Evolutionary conservation across 176 grass and related monocot genomes (phyloP), one percentile per base, ranked within the genome.

Genomic region (Hordeum marinum): DNA sequence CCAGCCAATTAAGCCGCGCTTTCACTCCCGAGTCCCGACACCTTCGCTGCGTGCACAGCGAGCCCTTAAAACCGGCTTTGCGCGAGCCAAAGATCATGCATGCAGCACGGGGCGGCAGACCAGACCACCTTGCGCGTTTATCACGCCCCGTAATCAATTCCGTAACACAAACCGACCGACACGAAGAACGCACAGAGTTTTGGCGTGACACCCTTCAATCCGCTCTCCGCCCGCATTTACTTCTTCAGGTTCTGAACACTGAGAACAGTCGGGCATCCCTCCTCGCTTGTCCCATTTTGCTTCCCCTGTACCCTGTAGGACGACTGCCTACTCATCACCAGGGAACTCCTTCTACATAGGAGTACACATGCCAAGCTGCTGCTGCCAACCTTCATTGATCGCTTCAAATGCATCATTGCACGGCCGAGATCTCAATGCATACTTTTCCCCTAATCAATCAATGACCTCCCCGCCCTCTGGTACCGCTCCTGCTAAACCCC

Each of bases 391-490:
- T n/a, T 77, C 57, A 39, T 77, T 32, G 50, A 82, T 82, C 63
- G 31, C 17, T 27, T 31, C 39, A 27, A 45, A 26, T 21, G 63
- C 57, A 62, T 35, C 63, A 18, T 69, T 21, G 46, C 63, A 68
- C 82, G 52, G 25, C 82, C 72, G 83, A 83, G 64, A 86, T 79
- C 84, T 71, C 78, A 79, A 86, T 29, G 31, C 29, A 7, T 4
- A 8, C 68, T 41, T 80, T 74, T 32, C 20, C 65, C 31, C 17
- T 63, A 81, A 70, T 81, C 68, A 89, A 63, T 50, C 46, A 17
- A 50, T 50, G 13, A 29, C 29, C 29, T 2, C 64, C 42, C 57
- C 10, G 31, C 37, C 24, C 34, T 84, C 68, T 71, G 70, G 50
- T 78, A 60, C 63, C 15, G 1, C 43, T 46, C 45, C 45, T 48